Evolutionary conservation across 805 yeast genomes (phyloP).

Genomic region (Zygoascus tannicola): DNA sequence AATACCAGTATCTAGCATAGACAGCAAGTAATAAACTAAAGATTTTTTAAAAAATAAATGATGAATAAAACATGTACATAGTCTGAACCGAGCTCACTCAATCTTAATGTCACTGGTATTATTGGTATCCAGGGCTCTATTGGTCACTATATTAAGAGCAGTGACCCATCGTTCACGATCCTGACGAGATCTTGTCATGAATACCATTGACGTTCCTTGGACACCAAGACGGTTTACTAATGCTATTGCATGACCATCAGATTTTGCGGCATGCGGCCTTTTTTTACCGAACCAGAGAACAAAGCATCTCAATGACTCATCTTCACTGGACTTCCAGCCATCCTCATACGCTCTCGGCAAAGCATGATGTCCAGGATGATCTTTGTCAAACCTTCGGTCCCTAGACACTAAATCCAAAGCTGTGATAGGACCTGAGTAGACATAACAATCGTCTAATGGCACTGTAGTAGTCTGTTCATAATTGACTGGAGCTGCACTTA

Average conservation of each 20-base stretch:
- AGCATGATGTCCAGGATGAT: constrained; percentile 45
- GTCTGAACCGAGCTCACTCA: background rate
- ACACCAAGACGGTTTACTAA: constrained; percentile 50
- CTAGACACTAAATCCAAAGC: constrained; percentile 44
- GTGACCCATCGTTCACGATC: constrained; percentile 80
- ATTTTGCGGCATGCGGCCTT: constrained; percentile 21
- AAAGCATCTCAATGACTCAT: constrained; percentile 65
- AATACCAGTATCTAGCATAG: constrained; percentile 74
- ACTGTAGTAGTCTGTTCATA: constrained; percentile 48
- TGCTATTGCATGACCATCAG: constrained; percentile 4
- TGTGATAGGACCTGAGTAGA: constrained; percentile 62
- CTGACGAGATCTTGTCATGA: constrained; percentile 71
- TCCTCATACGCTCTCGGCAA: constrained; percentile 69
- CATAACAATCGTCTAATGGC: constrained; percentile 58
- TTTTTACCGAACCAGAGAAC: constrained; percentile 77
- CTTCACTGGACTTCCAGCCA: constrained; percentile 80
- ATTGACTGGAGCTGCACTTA: constrained; percentile 32
- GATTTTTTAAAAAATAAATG: background rate
- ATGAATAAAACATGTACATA: background rate
- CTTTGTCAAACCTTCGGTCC: constrained; percentile 37
- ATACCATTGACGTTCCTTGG: constrained; percentile 59
- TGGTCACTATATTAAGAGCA: constrained; percentile 27
- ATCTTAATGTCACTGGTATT: constrained; percentile 16
- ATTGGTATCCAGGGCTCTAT: constrained; percentile 12
- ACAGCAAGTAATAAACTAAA: too few relatives aligned